Percentiles rank a stretch among this genome's conserved stretches.
Conservation (phyloP, 257 asterid genomes). For the Verbena officinalis region DNA sequence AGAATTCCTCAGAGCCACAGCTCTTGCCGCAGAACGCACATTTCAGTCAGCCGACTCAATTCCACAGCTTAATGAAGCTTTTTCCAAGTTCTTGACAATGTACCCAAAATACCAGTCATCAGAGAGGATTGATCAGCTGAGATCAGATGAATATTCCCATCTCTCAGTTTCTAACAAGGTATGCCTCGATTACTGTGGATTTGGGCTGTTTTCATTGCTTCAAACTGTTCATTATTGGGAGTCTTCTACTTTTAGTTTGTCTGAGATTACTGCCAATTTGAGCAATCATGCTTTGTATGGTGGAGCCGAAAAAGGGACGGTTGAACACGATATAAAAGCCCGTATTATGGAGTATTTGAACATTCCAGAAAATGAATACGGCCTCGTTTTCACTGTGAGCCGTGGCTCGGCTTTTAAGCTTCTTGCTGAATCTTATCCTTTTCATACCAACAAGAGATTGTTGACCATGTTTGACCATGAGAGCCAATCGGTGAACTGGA, state of each 20-base stretch:
- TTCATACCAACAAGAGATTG: constrained; percentile 88
- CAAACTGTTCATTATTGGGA: constrained; percentile 97
- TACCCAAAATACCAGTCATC: constrained; percentile 86
- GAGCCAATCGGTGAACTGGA: constrained; percentile 95
- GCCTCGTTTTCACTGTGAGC: constrained; percentile 96
- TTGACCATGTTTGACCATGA: constrained; percentile 98
- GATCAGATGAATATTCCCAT: constrained; percentile 86
- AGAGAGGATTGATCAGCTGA: constrained; percentile 86
- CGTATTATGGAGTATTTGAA: constrained; percentile 94
- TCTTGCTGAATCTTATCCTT: constrained; percentile 95
- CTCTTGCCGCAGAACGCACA: constrained; percentile 88
- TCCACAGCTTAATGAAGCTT: constrained; percentile 71
- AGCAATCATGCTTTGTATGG: constrained; percentile 98
- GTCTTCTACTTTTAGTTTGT: constrained; percentile 87
- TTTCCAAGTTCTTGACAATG: constrained; percentile 84
- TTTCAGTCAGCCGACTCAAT: constrained; percentile 68
- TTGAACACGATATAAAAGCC: constrained; percentile 83
- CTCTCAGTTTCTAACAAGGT: constrained; percentile 73
- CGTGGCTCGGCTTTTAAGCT: constrained; percentile 95
- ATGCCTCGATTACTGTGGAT: constrained; percentile 97
- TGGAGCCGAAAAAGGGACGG: constrained; percentile 82
- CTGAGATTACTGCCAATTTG: constrained; percentile 95
- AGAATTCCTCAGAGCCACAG: constrained; percentile 89
- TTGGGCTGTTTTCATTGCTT: constrained; percentile 92
- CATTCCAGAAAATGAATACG: constrained; percentile 95